phyloP scores from a whole-genome alignment of 441 rosid species.

The Bocquillonia castaneifolia region DNA sequence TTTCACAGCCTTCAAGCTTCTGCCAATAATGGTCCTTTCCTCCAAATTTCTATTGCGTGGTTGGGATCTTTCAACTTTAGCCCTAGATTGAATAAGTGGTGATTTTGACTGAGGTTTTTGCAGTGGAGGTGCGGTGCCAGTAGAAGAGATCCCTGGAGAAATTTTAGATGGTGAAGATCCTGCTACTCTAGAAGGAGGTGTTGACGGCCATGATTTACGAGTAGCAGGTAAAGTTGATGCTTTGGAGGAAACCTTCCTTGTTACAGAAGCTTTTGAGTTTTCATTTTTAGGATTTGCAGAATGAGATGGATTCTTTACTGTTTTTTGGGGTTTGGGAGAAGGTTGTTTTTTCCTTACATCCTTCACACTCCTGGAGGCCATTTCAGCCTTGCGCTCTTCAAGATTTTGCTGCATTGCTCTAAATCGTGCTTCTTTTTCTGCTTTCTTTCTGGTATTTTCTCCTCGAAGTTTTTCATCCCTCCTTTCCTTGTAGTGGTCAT shows the following conservation, averaged over 20 bases:
- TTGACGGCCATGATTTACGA: conserved; percentile 61
- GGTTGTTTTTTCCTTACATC: conserved; percentile 35
- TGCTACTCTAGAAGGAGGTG: conserved; percentile 39
- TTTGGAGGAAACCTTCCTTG: conserved; percentile 39
- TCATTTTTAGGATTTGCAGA: conserved; percentile 39
- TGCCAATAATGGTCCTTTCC: conserved; percentile 21
- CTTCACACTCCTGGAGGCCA: conserved; percentile 35
- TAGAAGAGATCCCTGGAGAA: conserved; percentile 34
- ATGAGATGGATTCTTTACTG: conserved; percentile 31
- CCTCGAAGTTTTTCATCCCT: conserved; percentile 54
- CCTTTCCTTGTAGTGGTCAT: conserved; percentile 54
- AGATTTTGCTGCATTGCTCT: conserved; percentile 50
- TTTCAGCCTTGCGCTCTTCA: conserved; percentile 47
- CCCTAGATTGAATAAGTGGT: conserved; percentile 31
- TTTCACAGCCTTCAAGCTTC: conserved; percentile 28
- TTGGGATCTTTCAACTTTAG: conserved; percentile 40
- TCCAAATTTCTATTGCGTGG: conserved; percentile 32
- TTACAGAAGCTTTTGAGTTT: conserved; percentile 34
- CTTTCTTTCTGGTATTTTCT: conserved; percentile 44
- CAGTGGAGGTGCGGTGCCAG: conserved; percentile 36
- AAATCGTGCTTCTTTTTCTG: conserved; percentile 49
- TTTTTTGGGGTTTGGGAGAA: conserved; percentile 31
- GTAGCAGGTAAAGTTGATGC: conserved; percentile 37
- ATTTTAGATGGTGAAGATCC: conserved; percentile 41
- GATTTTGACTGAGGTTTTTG: conserved; percentile 41